phyloP scores from a whole-genome alignment of 805 yeast genomes.

The Monosporozyma yasuniensis region DNA sequence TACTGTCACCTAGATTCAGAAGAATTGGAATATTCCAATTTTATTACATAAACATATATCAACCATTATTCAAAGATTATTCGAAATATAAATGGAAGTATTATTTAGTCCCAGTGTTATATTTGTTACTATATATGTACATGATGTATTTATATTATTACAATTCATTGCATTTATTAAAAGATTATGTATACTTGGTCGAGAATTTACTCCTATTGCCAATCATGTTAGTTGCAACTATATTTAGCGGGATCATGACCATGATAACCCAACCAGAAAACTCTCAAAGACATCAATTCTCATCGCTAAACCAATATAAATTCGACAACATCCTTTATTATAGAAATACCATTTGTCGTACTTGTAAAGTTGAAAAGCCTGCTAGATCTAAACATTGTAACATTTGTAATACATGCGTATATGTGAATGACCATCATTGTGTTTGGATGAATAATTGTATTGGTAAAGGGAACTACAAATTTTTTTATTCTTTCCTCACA shows the following conservation, averaged over 20 bases:
- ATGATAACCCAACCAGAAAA: constrained; percentile 16
- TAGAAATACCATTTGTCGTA: constrained; percentile 39
- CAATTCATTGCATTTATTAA: constrained; percentile 11
- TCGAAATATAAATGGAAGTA: constrained; percentile 21
- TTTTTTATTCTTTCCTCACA: constrained; percentile 48
- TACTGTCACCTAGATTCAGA: constrained; percentile 23
- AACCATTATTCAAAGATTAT: constrained; percentile 20
- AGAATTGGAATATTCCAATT: constrained; percentile 13
- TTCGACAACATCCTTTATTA: constrained; percentile 49
- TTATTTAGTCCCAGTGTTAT: constrained; percentile 25
- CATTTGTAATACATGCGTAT: constrained; percentile 54
- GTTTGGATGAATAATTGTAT: constrained; percentile 67
- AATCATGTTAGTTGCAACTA: constrained; percentile 10
- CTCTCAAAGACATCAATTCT: constrained; percentile 1
- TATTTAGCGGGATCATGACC: constrained; percentile 15
- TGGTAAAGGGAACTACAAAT: constrained; percentile 54
- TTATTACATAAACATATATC: constrained; percentile 21
- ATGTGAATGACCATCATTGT: constrained; percentile 68
- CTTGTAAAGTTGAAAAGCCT: constrained; percentile 57
- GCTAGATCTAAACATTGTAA: constrained; percentile 72
- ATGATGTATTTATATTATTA: constrained; percentile 14
- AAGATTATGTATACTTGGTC: constrained; percentile 6
- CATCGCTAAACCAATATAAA: constrained; percentile 17
- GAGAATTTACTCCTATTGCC: constrained; percentile 22
- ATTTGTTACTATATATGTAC: constrained; percentile 16